phyloP scores from a whole-genome alignment of 306 rosid genomes.

The Dicorynia guianensis region DNA sequence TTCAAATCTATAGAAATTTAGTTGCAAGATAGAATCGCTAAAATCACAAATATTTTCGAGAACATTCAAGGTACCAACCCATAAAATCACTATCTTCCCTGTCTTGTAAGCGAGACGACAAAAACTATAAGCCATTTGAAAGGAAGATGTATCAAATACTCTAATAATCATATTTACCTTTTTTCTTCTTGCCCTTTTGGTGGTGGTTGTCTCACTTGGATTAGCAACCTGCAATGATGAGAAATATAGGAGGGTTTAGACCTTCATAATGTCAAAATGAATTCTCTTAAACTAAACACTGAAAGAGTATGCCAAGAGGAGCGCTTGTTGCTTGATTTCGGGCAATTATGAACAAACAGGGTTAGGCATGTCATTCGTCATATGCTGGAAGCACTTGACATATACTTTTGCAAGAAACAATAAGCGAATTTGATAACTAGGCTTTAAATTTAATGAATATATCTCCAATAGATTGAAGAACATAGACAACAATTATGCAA shows the following conservation, averaged over 20 bases:
- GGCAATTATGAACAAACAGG: neutral
- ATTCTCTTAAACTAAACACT: neutral
- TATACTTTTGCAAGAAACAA: neutral
- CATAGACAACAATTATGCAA: too few relatives aligned
- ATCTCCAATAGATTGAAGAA: too few relatives aligned
- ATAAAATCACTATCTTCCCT: neutral
- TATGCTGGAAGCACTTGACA: neutral
- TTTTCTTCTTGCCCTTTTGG: slow-evolving; percentile 68
- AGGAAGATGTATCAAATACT: neutral
- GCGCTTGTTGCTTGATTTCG: neutral
- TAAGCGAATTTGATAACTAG: too few relatives aligned
- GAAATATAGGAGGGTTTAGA: slow-evolving; percentile 8
- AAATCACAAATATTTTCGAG: neutral
- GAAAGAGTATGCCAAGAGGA: neutral
- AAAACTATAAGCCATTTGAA: neutral
- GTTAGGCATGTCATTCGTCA: neutral
- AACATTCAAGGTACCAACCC: neutral
- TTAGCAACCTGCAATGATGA: slow-evolving; percentile 47
- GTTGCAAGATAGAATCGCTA: neutral
- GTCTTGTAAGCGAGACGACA: neutral
- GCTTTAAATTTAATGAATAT: neutral
- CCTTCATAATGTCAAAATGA: slow-evolving; percentile 1
- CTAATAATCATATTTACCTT: slow-evolving; percentile 49
- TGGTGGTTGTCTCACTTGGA: slow-evolving; percentile 44
- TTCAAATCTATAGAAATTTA: neutral